Conservation (phyloP, 2,329 filamentous ascomycete genomes). For the Pyricularia sp. region DNA sequence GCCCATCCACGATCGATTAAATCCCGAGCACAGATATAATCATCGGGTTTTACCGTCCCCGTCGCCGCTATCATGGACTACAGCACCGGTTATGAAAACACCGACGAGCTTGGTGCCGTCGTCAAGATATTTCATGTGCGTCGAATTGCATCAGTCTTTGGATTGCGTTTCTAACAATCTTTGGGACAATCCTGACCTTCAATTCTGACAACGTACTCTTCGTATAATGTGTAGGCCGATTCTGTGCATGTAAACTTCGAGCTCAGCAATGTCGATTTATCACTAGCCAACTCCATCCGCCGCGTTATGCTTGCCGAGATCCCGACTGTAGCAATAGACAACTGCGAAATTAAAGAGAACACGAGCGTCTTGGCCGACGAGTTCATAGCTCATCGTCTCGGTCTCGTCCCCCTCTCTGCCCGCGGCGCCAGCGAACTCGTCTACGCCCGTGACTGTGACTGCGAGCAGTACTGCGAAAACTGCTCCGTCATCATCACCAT, state of each 20-base stretch:
- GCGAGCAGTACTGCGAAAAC: constrained; percentile 87
- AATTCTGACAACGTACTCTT: neutral
- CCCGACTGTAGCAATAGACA: constrained; percentile 87
- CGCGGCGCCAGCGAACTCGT: constrained; percentile 74
- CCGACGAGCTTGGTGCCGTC: constrained; percentile 45
- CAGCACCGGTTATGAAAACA: constrained; percentile 47
- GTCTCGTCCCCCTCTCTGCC: constrained; percentile 79
- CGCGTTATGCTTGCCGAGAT: constrained; percentile 90
- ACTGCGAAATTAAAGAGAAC: constrained; percentile 88
- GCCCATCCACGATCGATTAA: neutral
- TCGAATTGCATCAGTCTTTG: constrained; percentile 2
- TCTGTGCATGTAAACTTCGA: constrained; percentile 81
- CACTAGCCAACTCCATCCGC: constrained; percentile 87
- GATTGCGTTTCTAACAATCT: neutral
- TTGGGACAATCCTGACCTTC: neutral
- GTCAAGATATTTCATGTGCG: constrained; percentile 53
- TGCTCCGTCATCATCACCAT: constrained; percentile 81
- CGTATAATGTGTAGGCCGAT: constrained; percentile 51
- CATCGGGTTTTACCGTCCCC: neutral
- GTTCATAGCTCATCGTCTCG: constrained; percentile 87
- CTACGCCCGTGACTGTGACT: constrained; percentile 92
- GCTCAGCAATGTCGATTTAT: constrained; percentile 78
- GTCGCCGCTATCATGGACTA: constrained; percentile 38
- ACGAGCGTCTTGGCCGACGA: constrained; percentile 95
- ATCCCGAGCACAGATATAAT: neutral